Percentiles rank a stretch among this genome's conserved stretches.
phyloP scores from a whole-genome alignment of 2,329 filamentous ascomycete genomes.

The Fusarium annulatum region DNA sequence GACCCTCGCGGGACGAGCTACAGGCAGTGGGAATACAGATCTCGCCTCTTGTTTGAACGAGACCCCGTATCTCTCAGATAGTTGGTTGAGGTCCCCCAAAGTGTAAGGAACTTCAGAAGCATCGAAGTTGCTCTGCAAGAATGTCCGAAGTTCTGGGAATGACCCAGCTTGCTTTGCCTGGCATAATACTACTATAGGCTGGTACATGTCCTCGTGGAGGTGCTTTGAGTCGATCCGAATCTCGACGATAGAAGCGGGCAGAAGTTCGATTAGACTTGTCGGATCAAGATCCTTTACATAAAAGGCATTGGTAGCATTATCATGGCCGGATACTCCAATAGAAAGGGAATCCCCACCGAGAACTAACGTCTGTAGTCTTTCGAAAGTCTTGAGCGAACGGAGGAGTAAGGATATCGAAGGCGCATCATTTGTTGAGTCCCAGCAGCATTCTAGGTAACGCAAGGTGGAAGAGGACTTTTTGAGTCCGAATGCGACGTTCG shows the following conservation, averaged over 20 bases:
- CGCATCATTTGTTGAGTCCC: fast-evolving
- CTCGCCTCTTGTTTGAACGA: background rate
- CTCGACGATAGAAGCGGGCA: background rate
- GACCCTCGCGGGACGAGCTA: fast-evolving
- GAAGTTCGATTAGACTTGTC: background rate
- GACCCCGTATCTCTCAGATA: background rate
- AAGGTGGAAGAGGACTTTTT: fast-evolving
- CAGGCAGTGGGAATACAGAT: background rate
- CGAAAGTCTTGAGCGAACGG: background rate
- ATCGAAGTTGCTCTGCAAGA: background rate
- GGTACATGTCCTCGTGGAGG: background rate
- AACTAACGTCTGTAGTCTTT: background rate
- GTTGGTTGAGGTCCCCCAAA: background rate
- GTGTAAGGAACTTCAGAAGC: background rate
- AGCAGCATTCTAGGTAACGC: background rate
- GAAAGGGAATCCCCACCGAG: background rate
- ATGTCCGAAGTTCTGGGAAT: background rate
- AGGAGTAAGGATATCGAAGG: fast-evolving
- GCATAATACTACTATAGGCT: background rate
- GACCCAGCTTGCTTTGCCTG: background rate
- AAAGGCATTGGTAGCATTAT: background rate
- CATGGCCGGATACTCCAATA: fast-evolving
- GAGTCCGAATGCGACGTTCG: fast-evolving
- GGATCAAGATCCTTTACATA: background rate
- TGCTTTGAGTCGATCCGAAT: background rate